Conservation (phyloP, 257 asterid genomes). For the Solanum acaule region DNA sequence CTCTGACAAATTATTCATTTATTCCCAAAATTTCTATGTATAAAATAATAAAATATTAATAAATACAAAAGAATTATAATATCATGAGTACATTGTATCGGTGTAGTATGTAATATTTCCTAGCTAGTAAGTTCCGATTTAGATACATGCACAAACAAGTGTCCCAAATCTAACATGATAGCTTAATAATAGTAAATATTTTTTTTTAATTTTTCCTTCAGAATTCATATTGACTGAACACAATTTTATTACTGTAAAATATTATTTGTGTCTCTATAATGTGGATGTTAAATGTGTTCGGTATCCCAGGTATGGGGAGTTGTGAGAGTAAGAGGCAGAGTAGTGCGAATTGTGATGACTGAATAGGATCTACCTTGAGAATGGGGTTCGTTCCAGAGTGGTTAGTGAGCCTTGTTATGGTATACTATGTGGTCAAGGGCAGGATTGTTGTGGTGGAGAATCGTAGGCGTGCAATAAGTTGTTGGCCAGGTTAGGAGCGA, state of each 20-base stretch:
- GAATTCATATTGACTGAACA: not conserved
- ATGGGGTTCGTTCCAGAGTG: too few relatives aligned
- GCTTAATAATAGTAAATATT: not conserved
- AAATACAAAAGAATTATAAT: not conserved
- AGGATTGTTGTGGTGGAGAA: too few relatives aligned
- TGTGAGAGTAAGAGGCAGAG: too few relatives aligned
- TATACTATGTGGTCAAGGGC: too few relatives aligned
- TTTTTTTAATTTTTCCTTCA: accelerated
- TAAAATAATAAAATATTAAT: not conserved
- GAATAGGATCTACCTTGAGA: too few relatives aligned
- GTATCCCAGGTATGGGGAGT: too few relatives aligned
- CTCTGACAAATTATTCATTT: not conserved
- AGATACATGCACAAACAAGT: not conserved
- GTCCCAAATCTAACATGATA: not conserved
- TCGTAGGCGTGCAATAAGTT: too few relatives aligned
- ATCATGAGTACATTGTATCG: not conserved
- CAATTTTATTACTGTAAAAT: not conserved
- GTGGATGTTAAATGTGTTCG: too few relatives aligned
- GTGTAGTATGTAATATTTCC: not conserved
- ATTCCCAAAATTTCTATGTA: not conserved
- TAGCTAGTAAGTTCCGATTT: not conserved
- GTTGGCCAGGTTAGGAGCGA: too few relatives aligned
- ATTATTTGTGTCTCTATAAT: too few relatives aligned
- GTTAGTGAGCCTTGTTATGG: too few relatives aligned
- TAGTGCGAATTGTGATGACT: too few relatives aligned